Conservation (phyloP, 2,329 filamentous ascomycete genomes). For the Microcera coccophila region DNA sequence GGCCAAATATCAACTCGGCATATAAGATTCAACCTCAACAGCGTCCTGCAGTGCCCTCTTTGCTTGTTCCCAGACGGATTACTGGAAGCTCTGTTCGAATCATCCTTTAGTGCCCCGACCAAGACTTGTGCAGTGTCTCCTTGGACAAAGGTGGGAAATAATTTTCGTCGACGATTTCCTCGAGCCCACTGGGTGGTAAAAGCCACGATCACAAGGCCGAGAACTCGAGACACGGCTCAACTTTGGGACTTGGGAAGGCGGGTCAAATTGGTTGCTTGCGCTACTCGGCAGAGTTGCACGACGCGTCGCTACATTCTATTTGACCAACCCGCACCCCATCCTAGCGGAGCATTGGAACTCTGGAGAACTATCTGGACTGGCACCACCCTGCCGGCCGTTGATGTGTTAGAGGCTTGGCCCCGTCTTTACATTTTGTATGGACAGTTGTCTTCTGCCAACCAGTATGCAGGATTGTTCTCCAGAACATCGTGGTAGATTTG, state of each 20-base stretch:
- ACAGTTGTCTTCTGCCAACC: slow-evolving; percentile 50
- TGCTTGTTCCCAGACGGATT: slow-evolving; percentile 36
- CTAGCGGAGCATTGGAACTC: slow-evolving; percentile 26
- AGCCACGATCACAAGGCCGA: slow-evolving; percentile 47
- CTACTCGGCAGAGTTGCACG: slow-evolving; percentile 42
- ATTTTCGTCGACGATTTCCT: slow-evolving; percentile 28
- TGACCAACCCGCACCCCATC: slow-evolving; percentile 39
- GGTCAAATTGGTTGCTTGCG: slow-evolving; percentile 37
- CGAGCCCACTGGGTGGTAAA: slow-evolving; percentile 51
- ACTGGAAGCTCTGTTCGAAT: slow-evolving; percentile 35
- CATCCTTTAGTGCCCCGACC: too few relatives aligned
- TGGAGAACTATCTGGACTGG: not conserved
- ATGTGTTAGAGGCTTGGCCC: not conserved
- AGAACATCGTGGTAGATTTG: slow-evolving; percentile 52
- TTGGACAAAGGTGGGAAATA: slow-evolving; percentile 1
- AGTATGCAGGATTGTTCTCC: slow-evolving; percentile 49
- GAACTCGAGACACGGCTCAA: slow-evolving; percentile 37
- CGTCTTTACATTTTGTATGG: slow-evolving; percentile 38
- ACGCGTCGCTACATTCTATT: slow-evolving; percentile 48
- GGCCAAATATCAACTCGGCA: slow-evolving; percentile 38
- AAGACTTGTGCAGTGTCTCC: too few relatives aligned
- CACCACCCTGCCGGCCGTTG: not conserved
- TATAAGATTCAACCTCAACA: slow-evolving; percentile 36
- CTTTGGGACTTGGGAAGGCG: slow-evolving; percentile 38
- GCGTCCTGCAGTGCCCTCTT: slow-evolving; percentile 32